Evolutionary conservation across 306 rosid species (phyloP).

Genomic region (Cucurbita ficifolia): DNA sequence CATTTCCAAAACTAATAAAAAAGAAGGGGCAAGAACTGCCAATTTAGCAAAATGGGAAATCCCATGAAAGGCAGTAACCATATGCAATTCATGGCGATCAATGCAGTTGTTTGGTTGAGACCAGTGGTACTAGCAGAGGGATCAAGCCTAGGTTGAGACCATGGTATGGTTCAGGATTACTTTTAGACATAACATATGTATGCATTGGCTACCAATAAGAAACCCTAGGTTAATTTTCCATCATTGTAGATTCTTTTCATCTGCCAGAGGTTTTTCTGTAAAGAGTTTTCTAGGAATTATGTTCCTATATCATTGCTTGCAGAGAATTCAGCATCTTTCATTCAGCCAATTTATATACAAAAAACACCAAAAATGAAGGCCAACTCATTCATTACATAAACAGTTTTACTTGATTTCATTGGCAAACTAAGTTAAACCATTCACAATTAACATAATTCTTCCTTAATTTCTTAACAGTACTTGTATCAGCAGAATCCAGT

Average conservation of each 20-base stretch:
- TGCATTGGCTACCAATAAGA: not conserved
- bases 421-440: not conserved
- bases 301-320: not conserved
- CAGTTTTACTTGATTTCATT: not conserved
- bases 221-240: not conserved
- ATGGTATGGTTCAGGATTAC: not conserved
- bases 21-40: not conserved
- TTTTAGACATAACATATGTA: not conserved
- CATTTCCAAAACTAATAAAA: not conserved
- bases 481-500: not conserved
- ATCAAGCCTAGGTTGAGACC: no score
- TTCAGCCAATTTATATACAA: not conserved
- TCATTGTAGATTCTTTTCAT: not conserved
- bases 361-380: not conserved
- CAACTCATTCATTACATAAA: not conserved
- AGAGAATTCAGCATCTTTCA: not conserved
- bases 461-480: not conserved
- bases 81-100: not conserved
- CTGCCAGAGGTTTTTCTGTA: not conserved
- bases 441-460: not conserved
- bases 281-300: not conserved
- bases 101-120: not conserved
- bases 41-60: not conserved
- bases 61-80: not conserved
- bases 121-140: no score